Conservation (phyloP, 1,284 basidiomycete genomes). For the Cryptococcus neoformans region DNA sequence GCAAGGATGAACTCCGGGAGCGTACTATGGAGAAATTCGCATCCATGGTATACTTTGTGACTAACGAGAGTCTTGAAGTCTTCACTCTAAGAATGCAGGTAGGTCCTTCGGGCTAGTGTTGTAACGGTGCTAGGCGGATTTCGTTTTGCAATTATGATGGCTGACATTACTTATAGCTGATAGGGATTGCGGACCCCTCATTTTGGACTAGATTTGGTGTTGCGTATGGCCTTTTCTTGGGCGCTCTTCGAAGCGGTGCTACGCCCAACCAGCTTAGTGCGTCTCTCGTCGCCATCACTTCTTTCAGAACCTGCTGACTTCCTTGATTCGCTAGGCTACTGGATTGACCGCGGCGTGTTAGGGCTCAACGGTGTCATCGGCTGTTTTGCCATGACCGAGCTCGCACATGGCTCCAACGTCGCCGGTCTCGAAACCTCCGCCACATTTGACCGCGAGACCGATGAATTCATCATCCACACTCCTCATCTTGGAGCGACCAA, state of each 20-base stretch:
- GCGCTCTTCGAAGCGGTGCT: constrained; percentile 48
- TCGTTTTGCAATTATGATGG: not conserved
- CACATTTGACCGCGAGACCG: constrained; percentile 54
- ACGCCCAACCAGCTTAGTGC: constrained; percentile 47
- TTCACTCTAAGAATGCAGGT: constrained; percentile 57
- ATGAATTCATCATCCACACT: constrained; percentile 59
- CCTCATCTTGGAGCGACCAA: constrained; percentile 55
- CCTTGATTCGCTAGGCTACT: constrained; percentile 49
- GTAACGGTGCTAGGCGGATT: no score
- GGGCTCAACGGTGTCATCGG: constrained; percentile 56
- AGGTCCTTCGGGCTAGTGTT: constrained; percentile 13
- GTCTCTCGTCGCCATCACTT: constrained; percentile 8
- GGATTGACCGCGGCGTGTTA: constrained; percentile 57
- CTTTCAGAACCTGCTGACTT: not conserved
- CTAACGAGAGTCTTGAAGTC: constrained; percentile 51
- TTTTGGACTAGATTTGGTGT: constrained; percentile 59
- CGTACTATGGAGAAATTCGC: constrained; percentile 53
- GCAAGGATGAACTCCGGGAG: constrained; percentile 55
- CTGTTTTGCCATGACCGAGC: constrained; percentile 57
- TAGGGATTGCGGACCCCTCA: constrained; percentile 53
- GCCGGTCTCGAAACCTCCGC: constrained; percentile 59
- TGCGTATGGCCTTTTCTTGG: constrained; percentile 56
- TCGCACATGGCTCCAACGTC: constrained; percentile 56
- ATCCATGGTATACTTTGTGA: constrained; percentile 52
- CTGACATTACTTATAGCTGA: constrained; percentile 23